A percentile compares a stretch with the other conserved stretches of the same genome.
Conservation (phyloP, 2,329 filamentous ascomycete genomes). For the Stachybotrys elegans region DNA sequence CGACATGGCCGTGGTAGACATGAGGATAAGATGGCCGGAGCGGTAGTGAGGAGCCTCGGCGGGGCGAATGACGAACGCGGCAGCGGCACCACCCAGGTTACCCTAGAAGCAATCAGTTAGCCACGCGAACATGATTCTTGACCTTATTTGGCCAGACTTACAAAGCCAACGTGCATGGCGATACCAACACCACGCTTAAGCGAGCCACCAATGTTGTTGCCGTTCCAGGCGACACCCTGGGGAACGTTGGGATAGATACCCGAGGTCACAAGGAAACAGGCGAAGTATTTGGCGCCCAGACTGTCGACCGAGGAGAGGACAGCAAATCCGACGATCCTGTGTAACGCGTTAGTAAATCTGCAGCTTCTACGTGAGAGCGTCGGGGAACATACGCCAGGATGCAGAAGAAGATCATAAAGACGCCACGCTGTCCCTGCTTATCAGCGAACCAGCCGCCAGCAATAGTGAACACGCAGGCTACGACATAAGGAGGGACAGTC, state of each 20-base stretch:
- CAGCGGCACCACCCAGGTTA: slow-evolving; percentile 29
- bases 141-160: slow-evolving; percentile 17
- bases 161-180: slow-evolving; percentile 47
- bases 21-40: slow-evolving; percentile 53
- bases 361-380: neutral
- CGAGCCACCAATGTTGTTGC: slow-evolving; percentile 52
- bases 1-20: slow-evolving; percentile 50
- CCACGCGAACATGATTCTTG: too few relatives aligned
- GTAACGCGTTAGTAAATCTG: slow-evolving; percentile 10
- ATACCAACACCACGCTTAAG: slow-evolving; percentile 51
- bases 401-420: slow-evolving; percentile 33
- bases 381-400: slow-evolving; percentile 23
- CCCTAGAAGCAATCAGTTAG: slow-evolving; percentile 18
- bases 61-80: slow-evolving; percentile 28
- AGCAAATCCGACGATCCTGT: slow-evolving; percentile 26
- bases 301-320: slow-evolving; percentile 25
- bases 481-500: slow-evolving; percentile 32
- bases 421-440: slow-evolving; percentile 26
- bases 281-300: slow-evolving; percentile 40
- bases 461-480: slow-evolving; percentile 30
- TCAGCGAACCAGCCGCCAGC: slow-evolving; percentile 38
- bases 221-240: slow-evolving; percentile 52
- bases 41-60: slow-evolving; percentile 49
- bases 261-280: slow-evolving; percentile 35
- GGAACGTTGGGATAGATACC: slow-evolving; percentile 49